Base-by-base conservation (phyloP, 78 protist species). In the Dictyostelium brefeldianum region DNA sequence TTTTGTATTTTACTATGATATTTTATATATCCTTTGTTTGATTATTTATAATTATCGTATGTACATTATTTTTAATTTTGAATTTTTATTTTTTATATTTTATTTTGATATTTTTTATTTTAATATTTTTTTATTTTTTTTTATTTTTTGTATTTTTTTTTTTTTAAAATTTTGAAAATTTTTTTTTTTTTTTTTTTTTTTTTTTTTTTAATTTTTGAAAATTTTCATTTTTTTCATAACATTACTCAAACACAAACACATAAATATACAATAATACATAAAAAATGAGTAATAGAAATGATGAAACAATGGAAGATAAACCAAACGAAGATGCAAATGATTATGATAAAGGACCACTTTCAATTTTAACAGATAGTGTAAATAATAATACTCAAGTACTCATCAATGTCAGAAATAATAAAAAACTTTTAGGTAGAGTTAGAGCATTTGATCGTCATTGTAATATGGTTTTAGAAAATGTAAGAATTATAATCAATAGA, bases 371-470 rank as follows among this genome's bases (percentile, higher is more conserved):
- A 54, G 97, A 99, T 47, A 78, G 97, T 90, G 99, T 99, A 20
- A 87, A 92, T 62, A 85, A 90, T 48, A 81, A 97, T 53, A 46
- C 96, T 36, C 98, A 96, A 95, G 98, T 99, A 17, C 70, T 99
- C 25, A 96, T 99, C 67, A 93, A 84, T 81, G 98, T 98, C 81
- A 90, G 99, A 36, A 99, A 99, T 97, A 98, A 99, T 95, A 83
- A 94, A 48, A 99, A 99, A 94, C 81, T 99, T 20, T 92, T 98
- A 3, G 99, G 96, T 4, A 89, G 97, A 4, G 99, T 99, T 20
- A 95, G 96, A 94, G 99, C 99, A 11, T 99, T 98, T 47, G 99
- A 99, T 71, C 93, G 99, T 14, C 99, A 99, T 93, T 98, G 98
- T 95, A 99, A 99, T 92, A 97, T 99, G 99, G 99, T 99, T 46